Base-by-base conservation (phyloP, 345 rosid species). In the Ricinus communis region DNA sequence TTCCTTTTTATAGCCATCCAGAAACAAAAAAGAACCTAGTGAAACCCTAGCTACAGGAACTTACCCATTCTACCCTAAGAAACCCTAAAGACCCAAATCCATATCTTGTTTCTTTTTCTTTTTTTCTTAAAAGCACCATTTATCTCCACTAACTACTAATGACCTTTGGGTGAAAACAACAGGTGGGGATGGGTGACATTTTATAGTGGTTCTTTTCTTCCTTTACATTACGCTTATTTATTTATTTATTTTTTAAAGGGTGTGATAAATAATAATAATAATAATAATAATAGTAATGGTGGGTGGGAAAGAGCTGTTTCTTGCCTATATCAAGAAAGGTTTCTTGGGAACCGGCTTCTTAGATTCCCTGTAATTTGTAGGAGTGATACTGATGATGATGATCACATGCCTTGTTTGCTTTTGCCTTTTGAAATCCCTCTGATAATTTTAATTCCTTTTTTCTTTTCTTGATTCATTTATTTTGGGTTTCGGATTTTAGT, bases 351-450 rank as follows among this genome's bases (percentile, higher is more conserved):
- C 52, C 52, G 51, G 38, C 51, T 53, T 28, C 61, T 2, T 7
- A 54, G 71, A 53, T 53, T 66, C 62, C 62, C 72, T 18, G 24
- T 19, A 16, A 27, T 11, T 31, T 7, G 67, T 9, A 41, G 53
- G 24, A 16, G 31, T 3, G 41, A 46, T 9, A 19, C n/a, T n/a
- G n/a, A n/a, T 25, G 9, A 31, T n/a, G 51, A 49, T 21, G 27
- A 50, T 66, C 70, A 66, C 70, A 51, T 66, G 70, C 57, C 28
- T 19, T 21, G 59, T 49, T 51, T 30, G 57, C 8, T 50, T 50
- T 31, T 22, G 24, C 56, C 12, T 19, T 21, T 19, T 21, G 56
- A 52, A 1, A 52, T 22, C 11, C 1, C 6, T 13, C 52, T 1
- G 8, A 15, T n/a, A n/a, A n/a, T n/a, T 51, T 2, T 51, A 51